Percentiles rank a stretch among this genome's conserved stretches.
Conservation (phyloP, 2,329 filamentous ascomycete genomes). For the Sclerotinia minor region DNA sequence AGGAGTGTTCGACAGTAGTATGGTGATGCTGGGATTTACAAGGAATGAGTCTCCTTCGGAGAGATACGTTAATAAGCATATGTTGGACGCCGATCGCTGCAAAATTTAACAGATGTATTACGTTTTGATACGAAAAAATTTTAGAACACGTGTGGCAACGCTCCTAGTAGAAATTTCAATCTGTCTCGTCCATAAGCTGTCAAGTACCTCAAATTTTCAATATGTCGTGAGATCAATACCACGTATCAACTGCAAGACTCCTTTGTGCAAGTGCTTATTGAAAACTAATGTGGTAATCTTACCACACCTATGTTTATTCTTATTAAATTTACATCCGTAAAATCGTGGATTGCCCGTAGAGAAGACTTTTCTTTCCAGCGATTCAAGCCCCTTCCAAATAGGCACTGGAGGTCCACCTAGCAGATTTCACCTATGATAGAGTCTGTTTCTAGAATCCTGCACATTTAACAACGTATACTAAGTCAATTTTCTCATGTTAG, state of each 20-base stretch:
- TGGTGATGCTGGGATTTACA: too few species aligned
- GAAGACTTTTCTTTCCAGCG: too few species aligned
- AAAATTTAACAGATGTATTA: not conserved
- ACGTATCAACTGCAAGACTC: too few species aligned
- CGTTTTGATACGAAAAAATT: not conserved
- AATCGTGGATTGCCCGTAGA: not conserved
- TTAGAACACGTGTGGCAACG: not conserved
- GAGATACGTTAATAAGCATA: not conserved
- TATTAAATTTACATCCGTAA: not conserved
- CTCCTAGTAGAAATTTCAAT: not conserved
- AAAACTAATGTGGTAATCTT: too few species aligned
- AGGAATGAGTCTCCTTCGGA: too few species aligned
- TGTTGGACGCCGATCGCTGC: not conserved
- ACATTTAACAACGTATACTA: conserved; percentile 15
- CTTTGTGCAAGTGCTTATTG: too few species aligned
- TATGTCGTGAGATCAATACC: too few species aligned
- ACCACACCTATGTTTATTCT: not conserved
- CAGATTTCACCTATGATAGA: conserved; percentile 3
- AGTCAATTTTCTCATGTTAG: not conserved
- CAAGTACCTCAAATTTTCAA: not conserved
- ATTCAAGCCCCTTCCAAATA: not conserved
- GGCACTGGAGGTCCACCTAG: too few species aligned
- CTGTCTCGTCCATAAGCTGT: not conserved
- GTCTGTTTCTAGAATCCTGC: conserved; percentile 10
- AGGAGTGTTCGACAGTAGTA: not conserved